Conservation (phyloP, 1,284 basidiomycete genomes). For the Phlebopus sp. region DNA sequence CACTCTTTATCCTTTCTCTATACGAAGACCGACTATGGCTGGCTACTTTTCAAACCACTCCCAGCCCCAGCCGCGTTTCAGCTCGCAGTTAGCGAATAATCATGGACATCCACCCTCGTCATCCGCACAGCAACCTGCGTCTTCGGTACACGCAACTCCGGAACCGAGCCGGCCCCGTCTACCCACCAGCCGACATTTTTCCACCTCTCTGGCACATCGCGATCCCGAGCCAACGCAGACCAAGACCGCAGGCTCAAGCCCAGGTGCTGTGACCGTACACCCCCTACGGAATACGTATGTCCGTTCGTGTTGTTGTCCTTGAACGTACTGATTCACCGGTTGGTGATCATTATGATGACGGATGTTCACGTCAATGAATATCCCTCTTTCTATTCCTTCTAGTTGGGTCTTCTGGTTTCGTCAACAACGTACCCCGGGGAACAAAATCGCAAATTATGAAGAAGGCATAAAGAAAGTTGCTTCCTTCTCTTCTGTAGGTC, state of each 20-base stretch:
- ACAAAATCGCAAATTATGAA: slow-evolving; percentile 78
- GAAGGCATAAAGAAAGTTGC: slow-evolving; percentile 85
- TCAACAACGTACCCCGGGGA: slow-evolving; percentile 76
- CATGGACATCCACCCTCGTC: slow-evolving; percentile 55
- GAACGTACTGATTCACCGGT: slow-evolving; percentile 13
- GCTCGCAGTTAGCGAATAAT: slow-evolving; percentile 47
- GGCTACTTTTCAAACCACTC: slow-evolving; percentile 81
- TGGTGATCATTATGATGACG: slow-evolving; percentile 2
- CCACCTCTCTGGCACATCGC: slow-evolving; percentile 53
- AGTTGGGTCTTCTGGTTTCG: slow-evolving; percentile 88
- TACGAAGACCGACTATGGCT: slow-evolving; percentile 35
- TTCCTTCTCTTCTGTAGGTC: slow-evolving; percentile 68
- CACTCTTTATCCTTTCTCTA: slow-evolving; percentile 29
- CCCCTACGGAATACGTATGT: slow-evolving; percentile 84
- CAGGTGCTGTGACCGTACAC: slow-evolving; percentile 44
- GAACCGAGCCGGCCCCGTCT: slow-evolving; percentile 41
- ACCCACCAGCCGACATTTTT: slow-evolving; percentile 70
- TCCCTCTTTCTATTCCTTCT: slow-evolving; percentile 8
- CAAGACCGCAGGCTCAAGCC: slow-evolving; percentile 14
- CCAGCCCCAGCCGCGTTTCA: slow-evolving; percentile 66
- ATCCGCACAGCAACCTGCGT: slow-evolving; percentile 45
- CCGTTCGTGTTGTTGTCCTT: slow-evolving; percentile 35
- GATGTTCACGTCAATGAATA: slow-evolving; percentile 1
- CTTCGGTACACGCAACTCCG: slow-evolving; percentile 16
- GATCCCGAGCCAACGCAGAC: slow-evolving; percentile 31